Percentiles rank a stretch among this genome's conserved stretches.
These are phyloP conservation scores for Scenedesmus sp. DNA, from an alignment of 163 green algal genomes.

Conservation along the genomic window DNA sequence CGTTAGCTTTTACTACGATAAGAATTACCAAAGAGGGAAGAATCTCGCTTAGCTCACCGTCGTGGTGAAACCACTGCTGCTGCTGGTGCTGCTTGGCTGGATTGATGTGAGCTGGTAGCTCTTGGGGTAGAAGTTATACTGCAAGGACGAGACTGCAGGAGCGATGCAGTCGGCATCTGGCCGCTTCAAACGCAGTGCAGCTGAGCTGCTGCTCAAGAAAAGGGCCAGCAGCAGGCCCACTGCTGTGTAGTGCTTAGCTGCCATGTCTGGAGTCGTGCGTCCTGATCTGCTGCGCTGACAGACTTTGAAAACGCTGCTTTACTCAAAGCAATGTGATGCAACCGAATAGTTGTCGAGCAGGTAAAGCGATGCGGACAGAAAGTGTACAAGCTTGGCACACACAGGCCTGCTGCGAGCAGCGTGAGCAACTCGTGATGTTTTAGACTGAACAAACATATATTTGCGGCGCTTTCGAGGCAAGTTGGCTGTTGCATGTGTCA, in stretches of 20 bases:
- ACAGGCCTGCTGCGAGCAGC: background rate
- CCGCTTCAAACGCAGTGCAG: constrained; percentile 18
- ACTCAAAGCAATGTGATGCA: background rate
- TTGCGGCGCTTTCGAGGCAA: background rate
- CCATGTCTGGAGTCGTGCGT: background rate
- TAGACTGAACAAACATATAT: background rate
- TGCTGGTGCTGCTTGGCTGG: background rate
- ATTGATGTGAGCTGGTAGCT: constrained; percentile 40
- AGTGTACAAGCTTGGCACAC: background rate
- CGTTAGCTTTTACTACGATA: background rate
- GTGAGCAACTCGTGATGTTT: background rate
- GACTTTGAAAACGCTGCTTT: background rate
- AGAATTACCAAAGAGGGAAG: background rate
- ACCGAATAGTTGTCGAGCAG: background rate
- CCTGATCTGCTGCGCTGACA: background rate
- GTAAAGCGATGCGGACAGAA: background rate
- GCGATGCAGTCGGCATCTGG: constrained; percentile 33
- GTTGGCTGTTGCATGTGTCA: background rate
- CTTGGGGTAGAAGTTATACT: constrained; percentile 44
- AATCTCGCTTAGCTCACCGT: constrained; percentile 19
- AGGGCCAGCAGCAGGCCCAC: constrained; percentile 15
- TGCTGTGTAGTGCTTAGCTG: constrained; percentile 19
- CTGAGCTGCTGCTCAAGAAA: background rate
- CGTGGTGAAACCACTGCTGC: background rate
- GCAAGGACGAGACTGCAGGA: background rate